Base-by-base conservation (phyloP, 2,329 filamentous ascomycete species). In the Drechslerella stenobrocha region DNA sequence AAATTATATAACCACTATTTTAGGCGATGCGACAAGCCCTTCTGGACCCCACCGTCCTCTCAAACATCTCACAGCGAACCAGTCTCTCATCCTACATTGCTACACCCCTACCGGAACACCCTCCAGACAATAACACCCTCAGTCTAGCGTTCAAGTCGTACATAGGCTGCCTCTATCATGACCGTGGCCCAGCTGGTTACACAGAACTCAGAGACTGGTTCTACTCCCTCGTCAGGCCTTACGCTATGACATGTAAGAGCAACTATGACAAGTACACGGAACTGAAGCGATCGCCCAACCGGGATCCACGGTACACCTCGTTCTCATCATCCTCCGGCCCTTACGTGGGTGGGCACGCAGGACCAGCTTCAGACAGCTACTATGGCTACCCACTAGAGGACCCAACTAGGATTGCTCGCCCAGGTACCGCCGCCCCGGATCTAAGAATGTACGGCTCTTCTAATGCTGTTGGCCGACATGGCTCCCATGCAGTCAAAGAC, bases 71-170 rank as follows among this genome's bases (percentile, higher is more conserved):
- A 6, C 66, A 71, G 5, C 48, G 59, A 24, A 61, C 72, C 23
- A 50, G 52, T 8, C 71, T 73, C 8, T 69, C 63, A 24, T 47
- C 46, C 3, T 52, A 66, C 24, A 55, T 72, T 30, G 34, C 45
- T 11, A 22, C 18, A 34, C 30, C 51, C 32, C 4, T 58, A 47
- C 11, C 63, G 34, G 50, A 70, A 35, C 34, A 26, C 37, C 23
- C 52, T 52, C 40, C 46, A 30, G 70, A 66, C 8, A 70, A 72
- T 32, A 56, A 56, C 6, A 56, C 71, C 5, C 58, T 71, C 35
- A 70, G 70, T 1, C 51, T 63, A 1, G 53, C 71, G 15, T 73
- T 73, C 56, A 48, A 70, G 28, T 53, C 70, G 3, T 73, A 72
- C 34, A 67, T 73, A 24, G 72, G 71, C n/a, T 60, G 65, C 2